phyloP scores from a whole-genome alignment of 371 early-diverging fungal species.

The Coemansia sp. region DNA sequence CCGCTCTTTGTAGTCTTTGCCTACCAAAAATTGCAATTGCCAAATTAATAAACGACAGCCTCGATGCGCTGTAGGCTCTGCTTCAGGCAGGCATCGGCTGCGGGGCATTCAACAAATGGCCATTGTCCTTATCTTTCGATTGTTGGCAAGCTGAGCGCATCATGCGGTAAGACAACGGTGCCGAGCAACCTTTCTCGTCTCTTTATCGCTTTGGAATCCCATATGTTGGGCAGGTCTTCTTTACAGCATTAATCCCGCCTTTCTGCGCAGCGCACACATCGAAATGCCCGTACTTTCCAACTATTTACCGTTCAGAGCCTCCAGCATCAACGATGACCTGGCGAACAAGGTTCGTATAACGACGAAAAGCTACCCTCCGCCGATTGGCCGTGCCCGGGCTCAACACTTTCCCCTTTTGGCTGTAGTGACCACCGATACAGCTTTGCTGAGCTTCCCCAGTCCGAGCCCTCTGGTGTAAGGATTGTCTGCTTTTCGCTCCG shows the following conservation, averaged over 20 bases:
- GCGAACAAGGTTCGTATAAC: conserved; percentile 14
- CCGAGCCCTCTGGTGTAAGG: conserved; percentile 26
- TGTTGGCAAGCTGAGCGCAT: background rate
- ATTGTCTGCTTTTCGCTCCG: background rate
- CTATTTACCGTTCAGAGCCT: background rate
- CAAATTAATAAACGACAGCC: too few relatives aligned
- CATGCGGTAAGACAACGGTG: background rate
- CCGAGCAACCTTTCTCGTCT: background rate
- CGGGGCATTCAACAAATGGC: too few relatives aligned
- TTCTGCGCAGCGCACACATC: background rate
- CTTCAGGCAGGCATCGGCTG: too few relatives aligned
- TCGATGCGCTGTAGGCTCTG: too few relatives aligned
- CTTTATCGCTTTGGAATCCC: background rate
- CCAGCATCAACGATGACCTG: conserved; percentile 10
- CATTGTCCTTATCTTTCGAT: background rate
- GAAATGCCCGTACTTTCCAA: background rate
- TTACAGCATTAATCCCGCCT: background rate
- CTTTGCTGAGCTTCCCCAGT: conserved; percentile 21
- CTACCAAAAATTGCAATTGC: background rate
- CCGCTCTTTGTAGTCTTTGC: background rate
- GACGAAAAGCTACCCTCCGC: background rate
- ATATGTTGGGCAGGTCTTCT: background rate
- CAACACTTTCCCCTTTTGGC: background rate
- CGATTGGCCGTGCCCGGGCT: background rate
- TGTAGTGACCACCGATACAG: conserved; percentile 23